Base-by-base conservation (phyloP, 345 rosid genomes). In the Pelargonium nanum region DNA sequence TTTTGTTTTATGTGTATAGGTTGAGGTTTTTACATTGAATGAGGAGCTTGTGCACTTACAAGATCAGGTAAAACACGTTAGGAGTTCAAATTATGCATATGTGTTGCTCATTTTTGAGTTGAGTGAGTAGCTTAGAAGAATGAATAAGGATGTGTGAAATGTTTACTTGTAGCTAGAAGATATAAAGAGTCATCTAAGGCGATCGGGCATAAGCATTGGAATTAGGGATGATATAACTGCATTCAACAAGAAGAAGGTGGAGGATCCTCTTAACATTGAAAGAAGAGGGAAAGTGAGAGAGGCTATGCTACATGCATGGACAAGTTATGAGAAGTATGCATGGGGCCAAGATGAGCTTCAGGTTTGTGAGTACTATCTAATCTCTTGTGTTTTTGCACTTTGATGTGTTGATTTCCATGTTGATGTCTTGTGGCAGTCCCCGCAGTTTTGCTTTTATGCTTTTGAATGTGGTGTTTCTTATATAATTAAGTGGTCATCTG, bases 291-390 rank as follows among this genome's bases (percentile, higher is more conserved):
- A 72, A 69, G 81, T 80, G 34, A 80, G 73, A 66, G 81, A 77
- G 56, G 79, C 81, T 26, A 70, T 80, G 84, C 69, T 74, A 53
- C 81, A 71, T 65, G 84, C 81, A 12, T 80, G 84, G 84, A 69
- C 71, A 48, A 72, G 75, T 12, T 80, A 80, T 60, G 84, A 80
- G 65, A 80, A 69, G 66, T 80, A 74, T 65, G 79, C 84, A 0
- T 77, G 81, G 84, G 84, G 84, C 62, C 67, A 67, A 4, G 84
- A 80, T 55, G 78, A 80, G 50, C 84, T 80, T 55, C 81, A 72
- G 77, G 84, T 80, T 24, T 32, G 61, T 55, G 4, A 19, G 48
- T 23, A 13, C 28, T 22, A 22, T 53, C 26, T 9, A 2, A 44
- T 19, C 28, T 30, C 59, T 26, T 28, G 12, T 55, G 3, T 7